Evolutionary conservation across 805 yeast genomes (phyloP).

Genomic region (Kluyveromyces aestuarii): DNA sequence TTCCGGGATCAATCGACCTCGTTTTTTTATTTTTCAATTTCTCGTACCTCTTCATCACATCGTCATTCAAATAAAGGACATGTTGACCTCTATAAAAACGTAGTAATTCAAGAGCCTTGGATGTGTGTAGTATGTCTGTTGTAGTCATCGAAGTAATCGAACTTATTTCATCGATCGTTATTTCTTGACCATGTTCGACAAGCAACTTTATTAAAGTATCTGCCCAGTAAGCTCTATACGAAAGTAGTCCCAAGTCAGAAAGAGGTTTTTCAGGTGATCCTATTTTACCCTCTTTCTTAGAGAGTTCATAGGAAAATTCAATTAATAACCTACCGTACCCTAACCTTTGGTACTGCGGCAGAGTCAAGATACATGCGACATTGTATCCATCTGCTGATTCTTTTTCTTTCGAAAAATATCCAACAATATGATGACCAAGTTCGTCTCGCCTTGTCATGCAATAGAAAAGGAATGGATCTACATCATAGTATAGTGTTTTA

Average conservation of each 20-base stretch:
- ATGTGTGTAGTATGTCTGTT: slow-evolving; percentile 86
- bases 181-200: slow-evolving; percentile 54
- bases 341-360: slow-evolving; percentile 93
- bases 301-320: slow-evolving; percentile 86
- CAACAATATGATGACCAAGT: slow-evolving; percentile 91
- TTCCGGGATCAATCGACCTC: slow-evolving; percentile 64
- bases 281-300: slow-evolving; percentile 77
- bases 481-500: slow-evolving; percentile 93
- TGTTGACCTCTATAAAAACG: slow-evolving; percentile 95
- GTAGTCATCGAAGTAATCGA: slow-evolving; percentile 89
- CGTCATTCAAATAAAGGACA: slow-evolving; percentile 77
- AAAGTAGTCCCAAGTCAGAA: slow-evolving; percentile 85
- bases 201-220: slow-evolving; percentile 72
- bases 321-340: slow-evolving; percentile 90
- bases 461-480: slow-evolving; percentile 92
- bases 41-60: slow-evolving; percentile 67
- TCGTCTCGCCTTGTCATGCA: slow-evolving; percentile 90
- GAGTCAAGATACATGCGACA: slow-evolving; percentile 91
- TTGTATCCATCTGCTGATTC: slow-evolving; percentile 93
- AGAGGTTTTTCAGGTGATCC: slow-evolving; percentile 98
- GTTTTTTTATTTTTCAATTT: slow-evolving; percentile 59
- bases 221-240: slow-evolving; percentile 95
- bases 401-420: slow-evolving; percentile 94
- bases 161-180: slow-evolving; percentile 86
- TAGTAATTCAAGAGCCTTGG: slow-evolving; percentile 83